Evolutionary conservation across 345 rosid species (phyloP), one percentile per base, ranked within the genome.

Genomic region (Excoecaria cochinchinensis): DNA sequence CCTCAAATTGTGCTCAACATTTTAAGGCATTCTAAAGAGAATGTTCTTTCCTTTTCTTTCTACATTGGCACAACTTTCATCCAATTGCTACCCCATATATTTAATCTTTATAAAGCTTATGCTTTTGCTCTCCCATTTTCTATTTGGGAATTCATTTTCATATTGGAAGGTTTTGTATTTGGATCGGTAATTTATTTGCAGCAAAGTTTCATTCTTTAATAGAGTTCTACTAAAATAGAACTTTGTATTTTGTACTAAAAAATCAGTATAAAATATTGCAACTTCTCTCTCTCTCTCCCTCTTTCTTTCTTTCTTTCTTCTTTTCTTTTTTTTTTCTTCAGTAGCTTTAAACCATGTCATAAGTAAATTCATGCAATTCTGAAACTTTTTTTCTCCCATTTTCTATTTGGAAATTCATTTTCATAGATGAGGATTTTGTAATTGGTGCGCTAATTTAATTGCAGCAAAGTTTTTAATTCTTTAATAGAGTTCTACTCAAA

Each of bases 1-100:
- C 77, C 77, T 63, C 77, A 74, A 52, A 74, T 74, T 48, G 15
- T 74, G 70, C 25, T 74, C 8, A 73, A 73, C 69, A 24, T 47
- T 46, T 16, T 73, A 46, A 47, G 58, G 59, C 25, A 73, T 39
- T 48, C 69, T 10, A 73, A 60, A 12, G 76, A 73, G 46, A 73
- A 60, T 48, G 57, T 38, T 25, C 69, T 73, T 17, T 14, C 58
- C 1, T 4, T 15, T 61, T 22, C 47, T 22, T 73, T 73, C 59
- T 62, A 73, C n/a, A 31, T 73, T 1, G 76, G 76, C 7, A 21
- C 39, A 3, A 60, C 76, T 7, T 73, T 73, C 38, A 42, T 73
- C 24, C 55, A 48, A 8, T 25, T 48, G 58, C 25, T 73, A 10
- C 57, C 46, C 8, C 67, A 61, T 59, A 19, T 21, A 1, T 57